Percentiles rank a stretch among this genome's conserved stretches.
These are phyloP conservation scores for Pilatotrama ljubarskyi DNA, from an alignment of 768 basidiomycete genomes.

Conservation along the genomic window DNA sequence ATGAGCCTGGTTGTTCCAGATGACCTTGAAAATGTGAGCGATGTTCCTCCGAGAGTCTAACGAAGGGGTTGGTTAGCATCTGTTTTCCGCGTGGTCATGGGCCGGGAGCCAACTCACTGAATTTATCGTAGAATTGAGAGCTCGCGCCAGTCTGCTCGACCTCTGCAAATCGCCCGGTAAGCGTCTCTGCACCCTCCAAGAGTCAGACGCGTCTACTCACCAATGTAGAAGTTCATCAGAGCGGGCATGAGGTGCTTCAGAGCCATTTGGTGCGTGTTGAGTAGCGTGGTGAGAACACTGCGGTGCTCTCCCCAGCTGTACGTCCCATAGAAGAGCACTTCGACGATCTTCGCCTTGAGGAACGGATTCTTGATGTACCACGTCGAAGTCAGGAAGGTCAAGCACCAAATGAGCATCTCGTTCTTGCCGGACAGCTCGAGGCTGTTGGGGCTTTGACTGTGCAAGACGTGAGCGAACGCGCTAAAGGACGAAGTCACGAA, in stretches of 20 bases:
- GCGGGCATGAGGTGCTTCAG: slow-evolving; percentile 88
- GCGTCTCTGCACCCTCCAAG: no score
- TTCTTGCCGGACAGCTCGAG: slow-evolving; percentile 83
- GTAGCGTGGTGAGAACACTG: slow-evolving; percentile 76
- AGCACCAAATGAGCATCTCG: slow-evolving; percentile 80
- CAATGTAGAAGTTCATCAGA: slow-evolving; percentile 92
- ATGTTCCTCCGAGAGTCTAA: slow-evolving; percentile 69
- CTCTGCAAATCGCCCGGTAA: slow-evolving; percentile 51
- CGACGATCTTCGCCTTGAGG: slow-evolving; percentile 91
- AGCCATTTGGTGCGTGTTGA: slow-evolving; percentile 84
- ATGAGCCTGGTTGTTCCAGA: slow-evolving; percentile 91
- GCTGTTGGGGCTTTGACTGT: slow-evolving; percentile 71
- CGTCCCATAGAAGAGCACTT: slow-evolving; percentile 76
- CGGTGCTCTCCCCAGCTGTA: slow-evolving; percentile 64
- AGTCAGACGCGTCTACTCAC: slow-evolving; percentile 44
- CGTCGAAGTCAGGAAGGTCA: slow-evolving; percentile 91
- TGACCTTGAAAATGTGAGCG: slow-evolving; percentile 78
- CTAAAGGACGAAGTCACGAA: not conserved
- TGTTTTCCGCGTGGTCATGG: no score
- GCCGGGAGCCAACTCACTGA: slow-evolving; percentile 58
- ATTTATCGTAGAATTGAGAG: slow-evolving; percentile 99
- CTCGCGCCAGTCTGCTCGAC: slow-evolving; percentile 97
- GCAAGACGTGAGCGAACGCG: not conserved
- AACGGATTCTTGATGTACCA: slow-evolving; percentile 99
- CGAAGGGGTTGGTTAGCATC: not conserved